Conservation (phyloP, 1,284 basidiomycete species). For the Quambalaria eucalypti region DNA sequence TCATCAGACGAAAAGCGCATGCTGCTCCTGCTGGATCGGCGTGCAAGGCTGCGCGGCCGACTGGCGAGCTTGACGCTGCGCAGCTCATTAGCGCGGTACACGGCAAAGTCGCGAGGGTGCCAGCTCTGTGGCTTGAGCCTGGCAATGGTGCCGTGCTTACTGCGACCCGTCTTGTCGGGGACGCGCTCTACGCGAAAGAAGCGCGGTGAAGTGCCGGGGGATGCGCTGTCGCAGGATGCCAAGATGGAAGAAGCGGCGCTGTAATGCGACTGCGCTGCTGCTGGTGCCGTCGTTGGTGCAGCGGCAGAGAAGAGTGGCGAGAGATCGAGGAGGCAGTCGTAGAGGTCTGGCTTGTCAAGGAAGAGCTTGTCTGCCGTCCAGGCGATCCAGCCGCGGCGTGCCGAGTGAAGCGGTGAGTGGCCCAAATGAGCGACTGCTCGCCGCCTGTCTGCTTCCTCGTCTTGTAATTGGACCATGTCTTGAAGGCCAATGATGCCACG, state of each 20-base stretch:
- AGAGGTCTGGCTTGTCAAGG: constrained; percentile 29
- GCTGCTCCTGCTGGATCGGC: background rate
- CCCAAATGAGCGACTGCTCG: background rate
- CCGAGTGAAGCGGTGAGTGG: background rate
- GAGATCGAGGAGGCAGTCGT: constrained; percentile 30
- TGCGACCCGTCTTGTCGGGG: background rate
- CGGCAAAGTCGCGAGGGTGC: constrained; percentile 31
- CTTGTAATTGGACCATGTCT: constrained; percentile 20
- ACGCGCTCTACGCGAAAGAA: constrained; percentile 6
- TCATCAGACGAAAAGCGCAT: constrained; percentile 1
- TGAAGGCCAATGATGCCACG: constrained; percentile 33
- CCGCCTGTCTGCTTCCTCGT: constrained; percentile 7
- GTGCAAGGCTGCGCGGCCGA: background rate
- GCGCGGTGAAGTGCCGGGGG: background rate
- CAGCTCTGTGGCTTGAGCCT: constrained; percentile 20
- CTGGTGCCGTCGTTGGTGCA: background rate
- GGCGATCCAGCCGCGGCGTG: constrained; percentile 28
- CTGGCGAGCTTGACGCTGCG: background rate
- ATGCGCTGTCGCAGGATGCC: background rate
- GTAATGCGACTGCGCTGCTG: background rate
- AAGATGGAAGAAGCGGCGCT: background rate
- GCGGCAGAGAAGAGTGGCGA: constrained; percentile 13
- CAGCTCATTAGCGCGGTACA: constrained; percentile 21
- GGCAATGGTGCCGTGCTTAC: background rate
- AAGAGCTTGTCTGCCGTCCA: constrained; percentile 35